These are phyloP conservation scores for Crucibulum laeve DNA, from an alignment of 768 basidiomycete species.

Conservation along the genomic window DNA sequence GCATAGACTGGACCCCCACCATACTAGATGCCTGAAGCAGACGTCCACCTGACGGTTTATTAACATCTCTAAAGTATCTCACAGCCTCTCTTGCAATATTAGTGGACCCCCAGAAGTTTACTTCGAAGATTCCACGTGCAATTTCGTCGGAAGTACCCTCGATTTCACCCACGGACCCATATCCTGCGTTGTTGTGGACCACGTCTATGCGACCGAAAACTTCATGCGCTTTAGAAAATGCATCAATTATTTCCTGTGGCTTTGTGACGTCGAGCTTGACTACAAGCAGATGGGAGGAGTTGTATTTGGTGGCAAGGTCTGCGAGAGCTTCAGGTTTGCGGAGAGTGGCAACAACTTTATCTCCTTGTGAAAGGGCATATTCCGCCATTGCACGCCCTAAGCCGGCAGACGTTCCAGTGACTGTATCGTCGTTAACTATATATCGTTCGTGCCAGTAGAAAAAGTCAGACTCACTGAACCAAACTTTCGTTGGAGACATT, in stretches of 20 bases:
- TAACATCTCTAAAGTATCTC: background rate
- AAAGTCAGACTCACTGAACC: no score
- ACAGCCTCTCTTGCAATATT: background rate
- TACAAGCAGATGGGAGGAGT: background rate
- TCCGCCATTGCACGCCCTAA: background rate
- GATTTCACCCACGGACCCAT: background rate
- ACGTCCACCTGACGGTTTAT: background rate
- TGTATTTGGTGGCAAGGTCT: background rate
- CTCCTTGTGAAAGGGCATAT: background rate
- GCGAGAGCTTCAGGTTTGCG: background rate
- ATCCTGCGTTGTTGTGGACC: background rate
- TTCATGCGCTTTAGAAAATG: background rate
- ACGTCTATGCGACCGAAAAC: background rate
- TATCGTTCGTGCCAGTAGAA: no score
- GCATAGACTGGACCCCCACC: background rate
- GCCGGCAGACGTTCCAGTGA: background rate
- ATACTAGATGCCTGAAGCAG: background rate
- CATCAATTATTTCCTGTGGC: background rate
- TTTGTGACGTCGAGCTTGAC: background rate
- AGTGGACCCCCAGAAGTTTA: background rate
- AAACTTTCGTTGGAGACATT: no score
- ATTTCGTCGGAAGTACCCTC: background rate
- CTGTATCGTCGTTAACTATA: no score
- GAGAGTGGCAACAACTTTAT: background rate
- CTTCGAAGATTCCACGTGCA: background rate